These are phyloP conservation scores for Calophaca sinica DNA, from an alignment of 306 rosid species.

Conservation along the genomic window DNA sequence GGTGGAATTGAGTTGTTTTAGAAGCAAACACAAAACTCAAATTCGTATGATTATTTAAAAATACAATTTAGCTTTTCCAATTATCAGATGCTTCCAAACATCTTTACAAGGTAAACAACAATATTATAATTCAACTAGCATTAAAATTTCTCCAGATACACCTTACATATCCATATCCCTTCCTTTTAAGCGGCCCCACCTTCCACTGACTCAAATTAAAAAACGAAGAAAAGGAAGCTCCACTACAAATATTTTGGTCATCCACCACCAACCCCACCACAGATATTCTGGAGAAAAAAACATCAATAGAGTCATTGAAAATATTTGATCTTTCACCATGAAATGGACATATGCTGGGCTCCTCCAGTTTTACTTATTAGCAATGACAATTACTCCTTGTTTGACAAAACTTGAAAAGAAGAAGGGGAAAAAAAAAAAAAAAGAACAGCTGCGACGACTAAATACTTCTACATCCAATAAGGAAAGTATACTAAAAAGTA, in stretches of 20 bases:
- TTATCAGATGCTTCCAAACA: constrained; percentile 61
- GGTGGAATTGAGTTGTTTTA: constrained; percentile 49
- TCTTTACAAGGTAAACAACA: constrained; percentile 60
- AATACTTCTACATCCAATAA: constrained; percentile 42
- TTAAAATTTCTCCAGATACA: constrained; percentile 58
- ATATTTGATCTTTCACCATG: constrained; percentile 52
- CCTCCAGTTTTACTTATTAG: constrained; percentile 46
- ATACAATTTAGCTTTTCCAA: constrained; percentile 38
- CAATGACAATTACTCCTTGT: constrained; percentile 53
- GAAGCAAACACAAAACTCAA: constrained; percentile 49
- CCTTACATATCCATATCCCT: constrained; percentile 50
- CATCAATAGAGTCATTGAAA: constrained; percentile 58
- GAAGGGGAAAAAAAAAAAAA: too few relatives aligned
- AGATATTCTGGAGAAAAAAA: constrained; percentile 50
- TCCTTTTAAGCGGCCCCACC: constrained; percentile 61
- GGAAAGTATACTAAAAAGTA: constrained; percentile 43
- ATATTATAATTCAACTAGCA: constrained; percentile 67
- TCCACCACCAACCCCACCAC: constrained; percentile 69
- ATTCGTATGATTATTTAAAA: constrained; percentile 36
- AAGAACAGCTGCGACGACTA: constrained; percentile 50
- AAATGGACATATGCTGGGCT: constrained; percentile 48
- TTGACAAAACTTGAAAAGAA: constrained; percentile 49
- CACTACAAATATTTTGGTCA: constrained; percentile 61
- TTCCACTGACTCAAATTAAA: constrained; percentile 59
- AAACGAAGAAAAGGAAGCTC: constrained; percentile 46